Conservation (phyloP, 2,329 filamentous ascomycete species). For the Pseudopyrenochaeta lycopersici region DNA sequence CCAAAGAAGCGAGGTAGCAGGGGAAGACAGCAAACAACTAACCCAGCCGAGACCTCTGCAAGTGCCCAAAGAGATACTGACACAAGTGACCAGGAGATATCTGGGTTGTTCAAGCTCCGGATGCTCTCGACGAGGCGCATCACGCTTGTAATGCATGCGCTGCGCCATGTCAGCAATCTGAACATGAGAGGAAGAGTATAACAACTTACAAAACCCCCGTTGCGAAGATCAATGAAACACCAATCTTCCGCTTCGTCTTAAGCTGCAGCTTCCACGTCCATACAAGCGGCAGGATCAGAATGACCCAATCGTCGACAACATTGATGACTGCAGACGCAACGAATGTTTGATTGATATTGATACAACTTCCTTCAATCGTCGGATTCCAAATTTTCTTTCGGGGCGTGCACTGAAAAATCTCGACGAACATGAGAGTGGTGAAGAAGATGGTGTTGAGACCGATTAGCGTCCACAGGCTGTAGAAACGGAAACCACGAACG, state of each 20-base stretch:
- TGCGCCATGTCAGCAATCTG: background rate
- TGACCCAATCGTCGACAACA: background rate
- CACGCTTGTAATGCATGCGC: constrained; percentile 5
- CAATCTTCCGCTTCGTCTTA: constrained; percentile 1
- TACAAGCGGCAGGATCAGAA: background rate
- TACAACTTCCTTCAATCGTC: background rate
- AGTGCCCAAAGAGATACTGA: constrained; percentile 6
- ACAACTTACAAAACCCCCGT: background rate
- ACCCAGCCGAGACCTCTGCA: constrained; percentile 1
- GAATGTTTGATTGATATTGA: background rate
- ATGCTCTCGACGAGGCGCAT: constrained; percentile 6
- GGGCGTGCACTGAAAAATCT: constrained; percentile 49
- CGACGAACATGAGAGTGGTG: constrained; percentile 35
- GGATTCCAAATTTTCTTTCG: constrained; percentile 14
- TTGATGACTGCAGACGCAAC: background rate
- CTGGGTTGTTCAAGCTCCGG: background rate
- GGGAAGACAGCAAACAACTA: constrained; percentile 1
- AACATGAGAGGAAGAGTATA: no score
- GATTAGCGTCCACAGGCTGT: no score
- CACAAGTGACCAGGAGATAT: constrained; percentile 1
- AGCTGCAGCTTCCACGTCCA: background rate
- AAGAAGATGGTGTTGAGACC: constrained; percentile 39
- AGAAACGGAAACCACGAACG: background rate
- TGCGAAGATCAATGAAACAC: background rate
- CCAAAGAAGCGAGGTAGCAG: background rate